Percentiles rank a stretch among this genome's conserved stretches.
phyloP scores from a whole-genome alignment of 148 eudicot species.

The Cornus controversa region DNA sequence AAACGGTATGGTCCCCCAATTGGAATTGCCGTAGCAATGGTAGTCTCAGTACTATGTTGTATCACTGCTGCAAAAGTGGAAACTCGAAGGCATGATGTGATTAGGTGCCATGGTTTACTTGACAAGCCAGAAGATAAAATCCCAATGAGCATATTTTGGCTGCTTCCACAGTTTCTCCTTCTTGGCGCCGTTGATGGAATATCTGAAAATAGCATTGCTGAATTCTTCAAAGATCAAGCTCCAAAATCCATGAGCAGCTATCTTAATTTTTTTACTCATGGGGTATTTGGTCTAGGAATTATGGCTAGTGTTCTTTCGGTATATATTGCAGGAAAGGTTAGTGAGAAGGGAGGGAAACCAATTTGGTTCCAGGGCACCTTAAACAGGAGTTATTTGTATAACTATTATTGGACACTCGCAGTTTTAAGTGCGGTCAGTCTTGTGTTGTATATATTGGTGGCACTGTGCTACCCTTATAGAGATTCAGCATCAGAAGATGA shows the following conservation, averaged over 20 bases:
- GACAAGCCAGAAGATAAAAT: conserved; percentile 38
- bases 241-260: conserved; percentile 28
- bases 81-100: conserved; percentile 29
- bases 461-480: conserved; percentile 21
- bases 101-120: conserved; percentile 23
- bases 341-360: conserved; percentile 24
- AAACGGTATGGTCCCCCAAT: conserved; percentile 19
- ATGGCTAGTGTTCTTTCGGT: conserved; percentile 37
- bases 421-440: conserved; percentile 30
- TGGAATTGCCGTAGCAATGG: conserved; percentile 32
- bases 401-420: conserved; percentile 50
- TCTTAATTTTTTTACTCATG: neutral
- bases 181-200: conserved; percentile 35
- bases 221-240: conserved; percentile 21
- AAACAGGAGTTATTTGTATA: conserved; percentile 43
- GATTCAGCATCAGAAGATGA: conserved; percentile 19
- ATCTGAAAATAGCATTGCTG: conserved; percentile 8
- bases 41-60: conserved; percentile 37
- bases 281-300: conserved; percentile 37
- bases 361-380: conserved; percentile 53
- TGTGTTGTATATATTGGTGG: conserved; percentile 24
- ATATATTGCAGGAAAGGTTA: conserved; percentile 34
- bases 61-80: conserved; percentile 51
- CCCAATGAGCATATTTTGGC: conserved; percentile 50
- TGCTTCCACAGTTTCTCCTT: conserved; percentile 39